A percentile compares a stretch with the other conserved stretches of the same genome.
These are phyloP conservation scores for Herpetospermum pedunculosum DNA, from an alignment of 306 rosid genomes.

Conservation along the genomic window DNA sequence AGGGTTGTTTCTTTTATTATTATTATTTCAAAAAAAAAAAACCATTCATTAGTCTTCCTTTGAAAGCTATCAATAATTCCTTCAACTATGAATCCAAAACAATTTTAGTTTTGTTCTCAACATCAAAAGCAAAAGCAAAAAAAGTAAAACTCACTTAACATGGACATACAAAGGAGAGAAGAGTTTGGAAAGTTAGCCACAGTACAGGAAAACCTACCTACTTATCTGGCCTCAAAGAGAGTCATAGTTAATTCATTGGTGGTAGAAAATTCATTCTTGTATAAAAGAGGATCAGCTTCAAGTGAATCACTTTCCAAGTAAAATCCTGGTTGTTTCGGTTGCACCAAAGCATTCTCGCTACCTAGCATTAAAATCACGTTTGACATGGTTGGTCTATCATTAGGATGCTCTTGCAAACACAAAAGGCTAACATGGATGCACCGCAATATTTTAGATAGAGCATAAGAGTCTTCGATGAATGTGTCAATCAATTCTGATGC, in stretches of 20 bases:
- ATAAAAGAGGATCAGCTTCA: not conserved
- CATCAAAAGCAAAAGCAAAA: too few species aligned
- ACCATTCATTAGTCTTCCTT: too few species aligned
- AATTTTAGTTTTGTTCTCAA: too few species aligned
- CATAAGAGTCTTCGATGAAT: conserved; percentile 6
- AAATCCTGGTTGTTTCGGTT: conserved; percentile 33
- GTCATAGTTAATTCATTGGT: conserved; percentile 10
- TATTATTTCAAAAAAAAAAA: too few species aligned
- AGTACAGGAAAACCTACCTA: not conserved
- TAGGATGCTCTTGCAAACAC: conserved; percentile 34
- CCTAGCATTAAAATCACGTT: conserved; percentile 33
- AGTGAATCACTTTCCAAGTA: conserved; percentile 7
- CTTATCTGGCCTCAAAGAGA: not conserved
- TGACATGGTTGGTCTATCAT: conserved; percentile 45
- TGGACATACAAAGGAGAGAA: not conserved
- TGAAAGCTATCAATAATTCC: too few species aligned
- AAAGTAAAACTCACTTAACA: not conserved
- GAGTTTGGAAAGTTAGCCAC: not conserved
- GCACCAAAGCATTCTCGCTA: conserved; percentile 23
- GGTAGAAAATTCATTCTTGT: conserved; percentile 3
- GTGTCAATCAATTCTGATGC: conserved; percentile 21
- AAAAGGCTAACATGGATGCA: conserved; percentile 41
- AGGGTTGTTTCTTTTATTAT: too few species aligned
- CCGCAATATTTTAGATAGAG: conserved; percentile 15
- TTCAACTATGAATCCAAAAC: too few species aligned